A percentile compares a stretch with the other conserved stretches of the same genome.
phyloP scores from a whole-genome alignment of 2,329 filamentous ascomycete species.

The Fusarium mundagurra region DNA sequence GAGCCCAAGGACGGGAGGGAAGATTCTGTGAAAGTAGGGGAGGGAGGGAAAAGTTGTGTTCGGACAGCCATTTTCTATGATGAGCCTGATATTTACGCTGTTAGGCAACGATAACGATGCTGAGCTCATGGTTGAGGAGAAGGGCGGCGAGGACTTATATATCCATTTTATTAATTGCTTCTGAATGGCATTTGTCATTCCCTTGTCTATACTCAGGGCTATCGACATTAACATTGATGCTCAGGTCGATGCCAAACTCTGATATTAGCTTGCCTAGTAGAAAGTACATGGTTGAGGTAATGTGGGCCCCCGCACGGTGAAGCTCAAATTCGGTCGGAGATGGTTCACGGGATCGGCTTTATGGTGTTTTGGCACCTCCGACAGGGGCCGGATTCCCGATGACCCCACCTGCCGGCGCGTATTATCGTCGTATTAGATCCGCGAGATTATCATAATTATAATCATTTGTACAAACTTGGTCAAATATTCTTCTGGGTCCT shows the following conservation, averaged over 20 bases:
- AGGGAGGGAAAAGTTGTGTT: conserved; percentile 29
- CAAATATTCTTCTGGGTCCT: background rate
- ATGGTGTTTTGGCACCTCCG: conserved; percentile 19
- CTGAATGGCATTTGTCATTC: background rate
- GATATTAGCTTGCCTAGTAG: background rate
- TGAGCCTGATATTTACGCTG: background rate
- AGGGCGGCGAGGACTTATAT: background rate
- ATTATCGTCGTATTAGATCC: background rate
- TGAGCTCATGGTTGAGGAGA: background rate
- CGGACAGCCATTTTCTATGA: conserved; percentile 18
- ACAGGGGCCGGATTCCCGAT: conserved; percentile 25
- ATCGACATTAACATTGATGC: background rate
- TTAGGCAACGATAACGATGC: background rate
- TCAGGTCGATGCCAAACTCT: background rate
- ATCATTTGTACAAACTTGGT: background rate
- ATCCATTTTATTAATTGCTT: background rate
- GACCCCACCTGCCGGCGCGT: background rate
- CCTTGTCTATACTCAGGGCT: background rate
- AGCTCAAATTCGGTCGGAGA: conserved; percentile 22
- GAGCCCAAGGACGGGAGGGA: conserved; percentile 22
- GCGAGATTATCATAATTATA: background rate
- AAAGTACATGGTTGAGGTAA: background rate
- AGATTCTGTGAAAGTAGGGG: conserved; percentile 27
- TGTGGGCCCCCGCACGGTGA: conserved; percentile 1
- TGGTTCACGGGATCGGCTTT: conserved; percentile 29